These are phyloP conservation scores for Phytophthora colocasiae DNA, from an alignment of 352 stramenopile genomes.

Conservation along the genomic window DNA sequence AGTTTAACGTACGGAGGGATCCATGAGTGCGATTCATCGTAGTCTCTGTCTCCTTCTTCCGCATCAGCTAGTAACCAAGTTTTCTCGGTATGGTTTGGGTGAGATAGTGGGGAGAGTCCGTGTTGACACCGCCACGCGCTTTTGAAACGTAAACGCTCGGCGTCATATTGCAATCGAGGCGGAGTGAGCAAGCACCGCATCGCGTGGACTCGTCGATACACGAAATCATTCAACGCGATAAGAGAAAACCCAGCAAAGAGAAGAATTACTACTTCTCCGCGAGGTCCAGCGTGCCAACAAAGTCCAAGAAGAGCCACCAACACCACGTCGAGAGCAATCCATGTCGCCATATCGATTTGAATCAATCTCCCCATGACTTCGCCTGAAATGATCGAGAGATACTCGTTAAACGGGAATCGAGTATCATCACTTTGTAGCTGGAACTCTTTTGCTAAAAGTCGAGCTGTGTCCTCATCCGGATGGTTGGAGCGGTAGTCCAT, in stretches of 20 bases:
- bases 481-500: slow-evolving; percentile 80
- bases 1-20: slow-evolving; percentile 61
- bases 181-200: slow-evolving; percentile 67
- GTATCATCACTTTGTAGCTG: slow-evolving; percentile 55
- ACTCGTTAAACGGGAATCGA: slow-evolving; percentile 81
- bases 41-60: slow-evolving; percentile 40
- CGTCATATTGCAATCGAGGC: slow-evolving; percentile 59
- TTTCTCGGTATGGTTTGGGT: slow-evolving; percentile 46
- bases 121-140: slow-evolving; percentile 62
- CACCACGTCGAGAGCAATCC: slow-evolving; percentile 64
- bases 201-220: slow-evolving; percentile 54
- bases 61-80: slow-evolving; percentile 48
- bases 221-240: slow-evolving; percentile 55
- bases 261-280: slow-evolving; percentile 54
- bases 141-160: slow-evolving; percentile 64
- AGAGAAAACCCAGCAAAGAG: slow-evolving; percentile 46
- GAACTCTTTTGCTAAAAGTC: slow-evolving; percentile 64
- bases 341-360: slow-evolving; percentile 76
- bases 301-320: slow-evolving; percentile 54
- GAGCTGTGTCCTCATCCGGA: slow-evolving; percentile 48
- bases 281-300: slow-evolving; percentile 47
- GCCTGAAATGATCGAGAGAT: slow-evolving; percentile 78
- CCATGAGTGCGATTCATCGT: slow-evolving; percentile 25
- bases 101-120: slow-evolving; percentile 32
- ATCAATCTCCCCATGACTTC: slow-evolving; percentile 78